phyloP scores from a whole-genome alignment of 352 stramenopile species.

The Thraustochytrium sp. region DNA sequence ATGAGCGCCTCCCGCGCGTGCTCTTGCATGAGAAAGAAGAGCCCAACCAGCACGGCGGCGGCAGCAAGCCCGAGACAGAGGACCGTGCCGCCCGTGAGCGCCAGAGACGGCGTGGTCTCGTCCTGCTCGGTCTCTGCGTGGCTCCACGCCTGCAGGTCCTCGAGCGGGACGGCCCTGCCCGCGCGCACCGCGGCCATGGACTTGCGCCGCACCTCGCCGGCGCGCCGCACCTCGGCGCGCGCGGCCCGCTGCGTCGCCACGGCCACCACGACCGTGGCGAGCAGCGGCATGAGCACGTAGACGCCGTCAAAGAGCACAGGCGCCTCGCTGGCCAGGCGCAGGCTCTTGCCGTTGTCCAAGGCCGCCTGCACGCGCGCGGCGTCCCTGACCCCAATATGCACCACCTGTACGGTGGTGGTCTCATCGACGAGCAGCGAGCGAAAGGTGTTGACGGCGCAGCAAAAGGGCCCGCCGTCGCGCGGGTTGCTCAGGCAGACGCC shows the following conservation, averaged over 20 bases:
- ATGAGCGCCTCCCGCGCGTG: conserved; percentile 42
- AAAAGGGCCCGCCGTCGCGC: background rate
- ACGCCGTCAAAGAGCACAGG: background rate
- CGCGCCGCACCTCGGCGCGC: background rate
- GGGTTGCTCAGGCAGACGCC: conserved; percentile 18
- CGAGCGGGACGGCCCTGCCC: background rate
- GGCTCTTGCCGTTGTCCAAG: background rate
- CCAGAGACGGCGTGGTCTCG: conserved; percentile 5
- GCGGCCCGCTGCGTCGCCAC: conserved; percentile 2
- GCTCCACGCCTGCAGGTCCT: background rate
- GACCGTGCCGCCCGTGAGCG: background rate
- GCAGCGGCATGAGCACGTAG: conserved; percentile 14
- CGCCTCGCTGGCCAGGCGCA: background rate
- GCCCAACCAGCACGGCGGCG: background rate
- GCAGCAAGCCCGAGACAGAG: background rate
- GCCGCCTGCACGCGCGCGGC: background rate
- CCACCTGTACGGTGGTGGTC: background rate
- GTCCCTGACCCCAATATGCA: conserved; percentile 16
- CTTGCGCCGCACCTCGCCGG: conserved; percentile 5
- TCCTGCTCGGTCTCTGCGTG: background rate
- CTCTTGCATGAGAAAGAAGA: conserved; percentile 20
- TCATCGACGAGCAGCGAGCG: background rate
- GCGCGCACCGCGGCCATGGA: background rate
- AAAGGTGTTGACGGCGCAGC: conserved; percentile 25
- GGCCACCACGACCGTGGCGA: conserved; percentile 3